Base-by-base conservation (phyloP, 2,329 filamentous ascomycete genomes). In the Nannizziopsis barbatae region DNA sequence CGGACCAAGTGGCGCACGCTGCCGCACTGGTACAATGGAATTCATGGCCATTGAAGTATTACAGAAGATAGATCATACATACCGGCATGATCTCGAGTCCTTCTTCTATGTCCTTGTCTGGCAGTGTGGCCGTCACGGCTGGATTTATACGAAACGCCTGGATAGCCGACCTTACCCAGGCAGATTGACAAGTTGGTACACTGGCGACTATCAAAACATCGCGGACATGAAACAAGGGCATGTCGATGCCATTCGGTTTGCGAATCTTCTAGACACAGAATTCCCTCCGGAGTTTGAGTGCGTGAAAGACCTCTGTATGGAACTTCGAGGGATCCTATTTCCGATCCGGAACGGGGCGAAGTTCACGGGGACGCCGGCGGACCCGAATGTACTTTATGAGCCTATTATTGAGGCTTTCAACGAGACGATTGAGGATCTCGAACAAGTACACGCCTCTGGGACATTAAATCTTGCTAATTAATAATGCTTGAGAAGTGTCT, bases 1-100 rank as follows among this genome's bases (percentile, higher is more conserved):
- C 50, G 47, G 45, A 27, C 45, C 17, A 36, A 51, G 40, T 30
- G 49, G 52, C 2, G 49, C 50, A 11, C 39, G 48, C 9, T 35
- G 43, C 15, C 51, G 14, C 11, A 55, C 45, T 3, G 49, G 47
- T 55, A 58, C 47, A 50, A 58, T 43, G 52, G 52, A 62, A 39
- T 65, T 64, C 41, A 68, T 66, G 57, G 63, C 60, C 0, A 58
- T 65, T 30, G 58, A 63, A 44, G 60, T 69, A 8, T 50, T 69
- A 6, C 42, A 53, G n/a, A 55, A 51, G 6, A 50, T 53, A 3
- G 50, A 56, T 30, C 54, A 55, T 20, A 55, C 65, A 35, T 40
- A 54, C 51, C 58, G 57, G 18, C 58, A 65, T 42, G 58, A 63
- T 50, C 55, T 63, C 17, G 59, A 63, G 49, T 64, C 57, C 37